Evolutionary conservation across 495 filamentous ascomycete species (phyloP), one percentile per base, ranked within the genome.

Genomic region (Penicillium antarcticum): DNA sequence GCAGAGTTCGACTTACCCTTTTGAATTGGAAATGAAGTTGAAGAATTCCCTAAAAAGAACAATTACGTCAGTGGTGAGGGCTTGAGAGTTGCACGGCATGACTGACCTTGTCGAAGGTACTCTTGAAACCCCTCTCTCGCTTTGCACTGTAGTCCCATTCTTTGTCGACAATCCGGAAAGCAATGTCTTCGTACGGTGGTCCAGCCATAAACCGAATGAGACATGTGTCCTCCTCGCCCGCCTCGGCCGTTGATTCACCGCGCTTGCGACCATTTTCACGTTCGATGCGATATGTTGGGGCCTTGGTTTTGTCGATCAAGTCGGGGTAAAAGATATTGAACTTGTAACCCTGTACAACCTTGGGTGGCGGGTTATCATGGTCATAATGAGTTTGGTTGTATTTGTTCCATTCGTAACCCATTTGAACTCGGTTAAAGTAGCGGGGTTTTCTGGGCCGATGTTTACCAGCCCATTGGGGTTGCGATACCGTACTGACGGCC

Each of bases 331-430:
- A 97, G 38, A 99, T 95, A 69, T 97, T 99, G 78, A 99, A 99
- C 57, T 96, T 95, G 72, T 97, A 99, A 29, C 94, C 94, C 69
- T 98, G 94, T 39, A 98, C 94, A 17, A 98, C 94, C 69, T 97
- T 96, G 12, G 94, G 94, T 2, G 94, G 94, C 6, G 94, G 94
- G 59, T 99, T 96, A 61, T 97, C 95, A 67, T 97, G 92, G 63
- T 97, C 95, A 72, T 99, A 99, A 73, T 99, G 94, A 2, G 94
- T 99, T 70, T 99, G 94, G 61, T 99, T 99, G 77, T 99, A 99
- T 65, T 99, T 99, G 67, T 99, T 99, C 94, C 94, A 99, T 66
- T 99, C 94, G 69, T 97, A 99, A 35, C 94, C 94, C 89, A 96
- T 97, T 70, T 96, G 91, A 35, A 97, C 92, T 17, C 94, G 85